Base-by-base conservation (phyloP, 2,329 filamentous ascomycete genomes). In the Purpureocillium lavendulum region DNA sequence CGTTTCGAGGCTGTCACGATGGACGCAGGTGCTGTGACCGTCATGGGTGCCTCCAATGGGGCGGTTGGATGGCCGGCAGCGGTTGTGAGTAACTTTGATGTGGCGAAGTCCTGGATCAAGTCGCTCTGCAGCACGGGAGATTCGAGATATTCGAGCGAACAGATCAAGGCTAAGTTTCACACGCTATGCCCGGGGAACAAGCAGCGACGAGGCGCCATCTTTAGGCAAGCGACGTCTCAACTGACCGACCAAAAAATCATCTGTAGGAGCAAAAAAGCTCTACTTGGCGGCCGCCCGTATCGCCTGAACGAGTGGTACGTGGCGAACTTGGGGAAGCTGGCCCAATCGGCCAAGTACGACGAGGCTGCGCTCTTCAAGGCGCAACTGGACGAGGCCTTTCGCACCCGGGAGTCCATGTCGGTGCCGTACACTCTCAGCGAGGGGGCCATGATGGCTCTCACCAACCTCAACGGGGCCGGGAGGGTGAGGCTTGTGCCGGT, bases 401-500 rank as follows among this genome's bases (percentile, higher is more conserved):
- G 64, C 43, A 41, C 66, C 50, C 44, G 51, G 0, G 50, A 61
- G 37, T 34, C 58, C 49, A 57, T 77, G 32, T 56, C 56, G 2
- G 58, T 84, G 7, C 70, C 75, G 1, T 78, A 75, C 40, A 60
- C 70, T 17, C 73, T 80, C 12, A 67, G 73, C 26, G 80, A 87
- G 46, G 81, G 81, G 18, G 69, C 76, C 24, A 71, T 83, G 42
- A 74, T 87, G 67, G 81, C 78, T 2, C 61, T 84, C 40, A 69
- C 78, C 31, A 84, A 84, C 49, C 57, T 89, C 40, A 72, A 80
- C 44, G 75, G 77, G 1, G 57, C 71, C 36, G 73, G 75, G 4
- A 69, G 73, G 31, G 64, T 87, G 32, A 64, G 55, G 13, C 53
- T 84, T 7, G 60, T 69, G 4, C 65, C 75, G 0, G 53, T 69